These are phyloP conservation scores for Aspergillus piperis DNA, from an alignment of 2,329 filamentous ascomycete genomes.

Conservation along the genomic window DNA sequence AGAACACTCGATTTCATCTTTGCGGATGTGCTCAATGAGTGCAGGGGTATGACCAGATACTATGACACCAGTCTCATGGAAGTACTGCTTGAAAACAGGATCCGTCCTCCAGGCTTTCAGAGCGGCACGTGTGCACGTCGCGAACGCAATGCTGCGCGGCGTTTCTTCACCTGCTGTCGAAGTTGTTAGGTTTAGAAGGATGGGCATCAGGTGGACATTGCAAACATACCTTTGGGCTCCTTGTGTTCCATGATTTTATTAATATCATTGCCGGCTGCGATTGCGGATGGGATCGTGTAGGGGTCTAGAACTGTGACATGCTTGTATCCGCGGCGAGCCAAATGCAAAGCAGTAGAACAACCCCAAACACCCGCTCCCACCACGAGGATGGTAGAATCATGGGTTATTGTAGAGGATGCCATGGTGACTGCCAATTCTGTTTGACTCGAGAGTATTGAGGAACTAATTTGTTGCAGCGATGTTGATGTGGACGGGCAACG, in stretches of 20 bases:
- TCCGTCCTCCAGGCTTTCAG: slow-evolving; percentile 48
- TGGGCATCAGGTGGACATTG: too few relatives aligned
- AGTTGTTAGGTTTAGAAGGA: slow-evolving; percentile 1
- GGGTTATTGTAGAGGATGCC: slow-evolving; percentile 7
- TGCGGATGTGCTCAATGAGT: slow-evolving; percentile 41
- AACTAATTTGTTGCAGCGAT: neutral
- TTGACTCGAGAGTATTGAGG: too few relatives aligned
- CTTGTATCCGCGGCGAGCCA: slow-evolving; percentile 52
- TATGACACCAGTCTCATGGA: slow-evolving; percentile 48
- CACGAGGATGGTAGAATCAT: slow-evolving; percentile 39
- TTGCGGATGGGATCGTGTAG: slow-evolving; percentile 48
- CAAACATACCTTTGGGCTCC: slow-evolving; percentile 37
- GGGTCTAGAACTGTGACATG: slow-evolving; percentile 53
- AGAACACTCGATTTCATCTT: slow-evolving; percentile 36
- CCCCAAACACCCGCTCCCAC: slow-evolving; percentile 56
- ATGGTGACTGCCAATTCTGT: neutral
- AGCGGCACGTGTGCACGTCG: slow-evolving; percentile 30
- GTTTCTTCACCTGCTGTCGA: slow-evolving; percentile 19
- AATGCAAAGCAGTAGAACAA: slow-evolving; percentile 54
- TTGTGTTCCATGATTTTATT: slow-evolving; percentile 50
- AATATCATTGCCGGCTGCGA: slow-evolving; percentile 54
- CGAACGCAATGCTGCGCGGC: slow-evolving; percentile 24
- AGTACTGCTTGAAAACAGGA: slow-evolving; percentile 48
- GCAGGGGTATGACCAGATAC: slow-evolving; percentile 45
- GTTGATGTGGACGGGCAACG: neutral